These are phyloP conservation scores for Trichophyton rubrum DNA, from an alignment of 2,329 filamentous ascomycete genomes.

Conservation along the genomic window DNA sequence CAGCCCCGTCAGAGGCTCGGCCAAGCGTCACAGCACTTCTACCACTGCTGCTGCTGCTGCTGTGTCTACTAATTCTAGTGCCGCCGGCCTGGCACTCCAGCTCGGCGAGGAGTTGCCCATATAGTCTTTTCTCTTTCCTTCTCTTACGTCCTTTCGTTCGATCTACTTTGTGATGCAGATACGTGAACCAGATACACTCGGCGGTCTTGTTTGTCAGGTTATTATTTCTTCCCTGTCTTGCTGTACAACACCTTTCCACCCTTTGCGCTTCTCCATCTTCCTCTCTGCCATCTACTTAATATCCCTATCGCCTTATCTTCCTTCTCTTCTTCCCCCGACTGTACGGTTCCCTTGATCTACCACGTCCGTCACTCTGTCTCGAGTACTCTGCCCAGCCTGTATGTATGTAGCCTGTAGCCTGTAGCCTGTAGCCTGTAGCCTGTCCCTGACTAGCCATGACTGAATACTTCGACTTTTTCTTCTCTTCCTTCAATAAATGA, in stretches of 20 bases:
- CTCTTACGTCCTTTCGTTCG: neutral
- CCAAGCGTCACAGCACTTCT: conserved; percentile 34
- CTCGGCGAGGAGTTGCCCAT: conserved; percentile 10
- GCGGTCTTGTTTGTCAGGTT: neutral
- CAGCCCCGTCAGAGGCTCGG: conserved; percentile 36
- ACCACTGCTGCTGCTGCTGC: conserved; percentile 17
- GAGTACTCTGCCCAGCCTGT: neutral
- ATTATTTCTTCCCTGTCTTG: neutral
- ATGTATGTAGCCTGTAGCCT: neutral
- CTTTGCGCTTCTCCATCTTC: neutral
- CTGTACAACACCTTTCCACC: neutral
- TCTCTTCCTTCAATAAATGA: neutral
- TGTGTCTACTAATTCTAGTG: no score
- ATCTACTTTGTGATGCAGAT: neutral
- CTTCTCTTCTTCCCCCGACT: neutral
- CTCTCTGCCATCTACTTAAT: neutral
- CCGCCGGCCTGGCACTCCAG: conserved; percentile 8
- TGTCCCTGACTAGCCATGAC: neutral
- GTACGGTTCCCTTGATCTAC: neutral
- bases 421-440: neutral
- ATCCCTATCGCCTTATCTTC: neutral
- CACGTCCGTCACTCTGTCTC: no score
- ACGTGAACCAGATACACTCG: neutral
- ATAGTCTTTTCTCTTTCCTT: neutral
- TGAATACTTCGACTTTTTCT: neutral